These are phyloP conservation scores for Microbotryum violaceum DNA, from an alignment of 1,284 basidiomycete species.

Conservation along the genomic window DNA sequence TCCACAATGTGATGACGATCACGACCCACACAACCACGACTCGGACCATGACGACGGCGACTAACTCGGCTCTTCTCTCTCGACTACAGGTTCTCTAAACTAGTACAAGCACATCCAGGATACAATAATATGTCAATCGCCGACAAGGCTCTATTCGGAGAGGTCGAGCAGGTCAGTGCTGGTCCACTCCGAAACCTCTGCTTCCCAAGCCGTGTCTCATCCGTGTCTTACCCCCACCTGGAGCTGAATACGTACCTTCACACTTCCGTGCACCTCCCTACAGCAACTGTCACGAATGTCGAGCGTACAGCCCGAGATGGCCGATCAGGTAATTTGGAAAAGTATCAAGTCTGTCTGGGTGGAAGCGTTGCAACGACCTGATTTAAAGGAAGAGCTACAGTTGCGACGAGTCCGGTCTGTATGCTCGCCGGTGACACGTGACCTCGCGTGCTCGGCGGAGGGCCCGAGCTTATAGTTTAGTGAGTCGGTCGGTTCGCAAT, in stretches of 20 bases:
- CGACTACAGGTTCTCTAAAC: background rate
- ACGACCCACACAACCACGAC: background rate
- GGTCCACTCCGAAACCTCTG: background rate
- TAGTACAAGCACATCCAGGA: background rate
- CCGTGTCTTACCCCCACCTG: background rate
- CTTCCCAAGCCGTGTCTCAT: background rate
- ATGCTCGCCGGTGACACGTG: background rate
- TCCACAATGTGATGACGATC: no score
- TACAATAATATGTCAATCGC: background rate
- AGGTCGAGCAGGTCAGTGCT: background rate
- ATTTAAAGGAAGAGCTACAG: no score
- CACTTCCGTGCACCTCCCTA: background rate
- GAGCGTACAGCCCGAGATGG: slow-evolving; percentile 2
- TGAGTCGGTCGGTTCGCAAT: no score
- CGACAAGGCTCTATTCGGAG: background rate
- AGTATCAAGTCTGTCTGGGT: no score
- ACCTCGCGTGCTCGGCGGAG: no score
- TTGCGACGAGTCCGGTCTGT: no score
- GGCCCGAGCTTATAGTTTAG: no score
- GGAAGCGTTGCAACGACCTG: no score
- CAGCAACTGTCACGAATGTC: background rate
- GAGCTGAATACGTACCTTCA: background rate
- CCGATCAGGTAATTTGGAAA: no score
- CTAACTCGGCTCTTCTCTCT: background rate
- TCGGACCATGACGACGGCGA: background rate